Evolutionary conservation across 2,329 filamentous ascomycete species (phyloP), one percentile per base, ranked within the genome.

Genomic region (Epichloe festucae): DNA sequence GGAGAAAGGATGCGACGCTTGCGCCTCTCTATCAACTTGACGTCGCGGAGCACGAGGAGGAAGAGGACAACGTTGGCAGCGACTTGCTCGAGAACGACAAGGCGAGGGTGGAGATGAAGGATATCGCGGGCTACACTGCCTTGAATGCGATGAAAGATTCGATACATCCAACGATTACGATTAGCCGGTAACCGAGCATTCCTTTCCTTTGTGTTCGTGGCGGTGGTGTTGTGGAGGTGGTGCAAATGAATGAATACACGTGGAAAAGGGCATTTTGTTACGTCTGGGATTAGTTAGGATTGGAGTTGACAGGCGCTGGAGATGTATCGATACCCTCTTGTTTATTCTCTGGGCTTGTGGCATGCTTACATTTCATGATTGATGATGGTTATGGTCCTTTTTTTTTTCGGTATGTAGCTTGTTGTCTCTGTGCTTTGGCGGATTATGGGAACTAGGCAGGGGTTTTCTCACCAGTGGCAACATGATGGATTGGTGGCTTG

Each of bases 11-110:
- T 15, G 71, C 62, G 4, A 59, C 59, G 21, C 60, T 73, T 38
- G 63, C 70, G 54, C 71, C 71, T 7, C 60, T 73, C n/a, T 73
- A 73, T 46, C 66, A 65, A 45, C 65, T 71, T 31, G 68, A 71
- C 44, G 61, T 67, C 23, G 60, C 59, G 19, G 63, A 65, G 23
- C 62, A 65, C 10, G 63, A 65, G 38, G 55, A 57, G 35, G 56
- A 58, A n/a, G 56, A 58, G 44, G 36, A 54, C 45, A 63, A 65
- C 44, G 59, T 60, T n/a, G 61, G 60, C 46, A 61, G 56, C 45
- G 63, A 68, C 17, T 54, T 53, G 42, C 65, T 62, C 38, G 66
- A 69, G 19, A 67, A 66, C 52, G 68, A 70, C 53, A 70, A 71
- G 57, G 60, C 63, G 5, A 65, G 57, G 55, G 60, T 68, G 11